These are phyloP conservation scores for Hymenoscyphus salicellus DNA, from an alignment of 2,329 filamentous ascomycete species.

Conservation along the genomic window DNA sequence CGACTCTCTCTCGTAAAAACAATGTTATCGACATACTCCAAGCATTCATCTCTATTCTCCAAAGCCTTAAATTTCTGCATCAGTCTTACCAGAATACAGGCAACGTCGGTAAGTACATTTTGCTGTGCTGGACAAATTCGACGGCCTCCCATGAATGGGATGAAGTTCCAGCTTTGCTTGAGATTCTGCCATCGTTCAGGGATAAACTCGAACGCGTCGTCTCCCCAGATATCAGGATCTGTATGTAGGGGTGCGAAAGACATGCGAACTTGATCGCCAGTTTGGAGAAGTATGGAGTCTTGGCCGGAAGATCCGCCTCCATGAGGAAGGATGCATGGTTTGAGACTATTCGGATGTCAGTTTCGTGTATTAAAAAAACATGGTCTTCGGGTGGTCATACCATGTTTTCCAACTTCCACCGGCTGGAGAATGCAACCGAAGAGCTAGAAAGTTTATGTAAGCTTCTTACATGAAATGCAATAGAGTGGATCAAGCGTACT, in stretches of 20 bases:
- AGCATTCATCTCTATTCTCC: conserved; percentile 4
- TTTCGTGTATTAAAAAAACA: not conserved
- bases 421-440: not conserved
- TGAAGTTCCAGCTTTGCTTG: conserved; percentile 10
- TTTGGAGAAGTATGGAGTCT: conserved; percentile 2
- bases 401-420: conserved; percentile 9
- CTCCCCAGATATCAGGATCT: conserved; percentile 7
- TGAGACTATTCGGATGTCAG: not conserved
- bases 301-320: conserved; percentile 6
- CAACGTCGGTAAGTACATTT: conserved; percentile 9
- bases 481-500: conserved; percentile 39
- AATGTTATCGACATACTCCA: conserved; percentile 10
- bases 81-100: conserved; percentile 6
- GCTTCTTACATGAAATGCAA: too few relatives aligned
- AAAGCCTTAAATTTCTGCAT: not conserved
- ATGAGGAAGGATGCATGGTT: conserved; percentile 6
- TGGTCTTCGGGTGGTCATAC: not conserved
- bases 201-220: not conserved
- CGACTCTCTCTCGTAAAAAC: conserved; percentile 7
- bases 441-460: not conserved
- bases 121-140: conserved; percentile 10
- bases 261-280: conserved; percentile 9
- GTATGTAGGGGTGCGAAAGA: not conserved
- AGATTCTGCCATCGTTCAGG: conserved; percentile 4
- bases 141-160: conserved; percentile 10